Evolutionary conservation across 257 asterid genomes (phyloP), one percentile per base, ranked within the genome.

Genomic region (Scutellaria minor): DNA sequence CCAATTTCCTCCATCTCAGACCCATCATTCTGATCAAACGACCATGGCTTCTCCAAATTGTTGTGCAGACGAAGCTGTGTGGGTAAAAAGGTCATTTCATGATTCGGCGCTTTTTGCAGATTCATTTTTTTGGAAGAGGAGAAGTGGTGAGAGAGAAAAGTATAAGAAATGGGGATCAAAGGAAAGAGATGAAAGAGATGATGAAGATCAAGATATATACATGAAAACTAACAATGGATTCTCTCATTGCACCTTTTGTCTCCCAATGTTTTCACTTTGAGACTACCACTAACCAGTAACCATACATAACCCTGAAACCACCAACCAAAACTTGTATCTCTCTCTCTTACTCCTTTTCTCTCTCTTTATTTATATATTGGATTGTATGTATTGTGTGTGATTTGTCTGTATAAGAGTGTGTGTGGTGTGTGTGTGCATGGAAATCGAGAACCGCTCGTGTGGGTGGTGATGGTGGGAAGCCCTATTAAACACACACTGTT

Each of bases 391-490:
- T 7, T 15, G 12, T 13, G 55, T 78, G 22, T 66, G 6, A 69
- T 64, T 4, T 72, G 70, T 53, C 20, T 58, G 66, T 54, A 6
- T 9, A 24, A 6, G 60, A 46, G 70, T 66, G 80, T 18, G 84
- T 63, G 82, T 83, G 86, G n/a, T n/a, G n/a, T n/a, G 81, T 51
- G 84, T 63, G 82, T 83, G 86, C 86, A 77, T 85, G 90, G 80
- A 77, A 74, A 80, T 77, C 86, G 90, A 80, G 87, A 83, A 83
- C 88, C 90, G 83, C 84, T 81, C 90, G 90, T 85, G 90, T 81
- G 90, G 82, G 86, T 80, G 84, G 80, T 72, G 77, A 70, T 72
- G 85, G 83, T 80, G 85, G 85, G 89, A 69, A 69, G 64, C 72
- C 83, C 85, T 75, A 77, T 77, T 78, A 50, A 57, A 67, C 80